These are phyloP conservation scores for Glomus cerebriforme DNA, from an alignment of 192 early-diverging fungal species.

Conservation along the genomic window DNA sequence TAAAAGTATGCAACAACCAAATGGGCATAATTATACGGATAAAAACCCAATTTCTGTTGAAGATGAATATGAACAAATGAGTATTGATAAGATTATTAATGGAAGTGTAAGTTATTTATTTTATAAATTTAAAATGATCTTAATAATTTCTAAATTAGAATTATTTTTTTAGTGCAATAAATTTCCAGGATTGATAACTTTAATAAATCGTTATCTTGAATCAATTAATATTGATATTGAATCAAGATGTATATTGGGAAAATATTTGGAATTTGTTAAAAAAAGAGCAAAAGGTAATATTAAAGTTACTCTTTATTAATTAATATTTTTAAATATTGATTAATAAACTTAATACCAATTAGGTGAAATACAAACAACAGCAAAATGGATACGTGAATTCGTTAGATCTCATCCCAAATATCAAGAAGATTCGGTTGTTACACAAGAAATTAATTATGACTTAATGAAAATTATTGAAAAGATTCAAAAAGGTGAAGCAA, in stretches of 20 bases:
- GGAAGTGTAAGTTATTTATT: slow-evolving; percentile 54
- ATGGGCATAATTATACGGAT: not conserved
- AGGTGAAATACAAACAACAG: slow-evolving; percentile 74
- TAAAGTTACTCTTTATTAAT: not conserved
- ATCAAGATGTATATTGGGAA: slow-evolving; percentile 69
- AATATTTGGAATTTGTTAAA: slow-evolving; percentile 79
- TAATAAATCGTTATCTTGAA: slow-evolving; percentile 86
- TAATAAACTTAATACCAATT: not conserved
- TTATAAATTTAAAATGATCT: not conserved
- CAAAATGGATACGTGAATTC: slow-evolving; percentile 89
- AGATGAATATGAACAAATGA: slow-evolving; percentile 70
- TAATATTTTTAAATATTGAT: not conserved
- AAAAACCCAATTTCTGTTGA: not conserved
- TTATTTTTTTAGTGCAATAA: slow-evolving; percentile 40
- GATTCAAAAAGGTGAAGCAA: slow-evolving; percentile 55
- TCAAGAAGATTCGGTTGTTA: slow-evolving; percentile 86
- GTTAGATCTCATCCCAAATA: slow-evolving; percentile 85
- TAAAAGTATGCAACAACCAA: not conserved
- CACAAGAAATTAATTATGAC: slow-evolving; percentile 84
- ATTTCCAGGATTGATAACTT: slow-evolving; percentile 82
- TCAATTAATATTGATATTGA: slow-evolving; percentile 65
- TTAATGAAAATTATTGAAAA: slow-evolving; percentile 64
- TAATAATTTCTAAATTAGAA: not conserved
- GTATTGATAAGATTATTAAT: slow-evolving; percentile 92
- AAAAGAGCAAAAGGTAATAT: slow-evolving; percentile 75